A percentile compares a stretch with the other conserved stretches of the same genome.
Conservation (phyloP, 768 basidiomycete genomes). For the Termitomyces sp. region DNA sequence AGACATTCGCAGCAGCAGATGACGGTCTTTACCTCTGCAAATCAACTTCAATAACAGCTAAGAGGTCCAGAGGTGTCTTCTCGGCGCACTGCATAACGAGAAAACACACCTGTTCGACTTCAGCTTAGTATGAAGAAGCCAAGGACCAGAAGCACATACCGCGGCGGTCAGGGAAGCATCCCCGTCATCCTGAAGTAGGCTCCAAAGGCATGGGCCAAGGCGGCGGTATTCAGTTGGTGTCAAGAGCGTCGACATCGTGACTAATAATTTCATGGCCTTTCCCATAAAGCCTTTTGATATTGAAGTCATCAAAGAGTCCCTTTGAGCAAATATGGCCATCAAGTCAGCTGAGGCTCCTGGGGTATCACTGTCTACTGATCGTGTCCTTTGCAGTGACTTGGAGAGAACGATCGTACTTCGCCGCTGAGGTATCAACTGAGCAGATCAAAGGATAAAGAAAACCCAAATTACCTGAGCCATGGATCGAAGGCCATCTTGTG, state of each 20-base stretch:
- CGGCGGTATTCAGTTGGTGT: conserved; percentile 43
- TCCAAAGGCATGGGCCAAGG: conserved; percentile 59
- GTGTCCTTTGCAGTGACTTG: conserved; percentile 19
- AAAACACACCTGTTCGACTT: conserved; percentile 48
- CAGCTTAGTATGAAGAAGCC: not conserved
- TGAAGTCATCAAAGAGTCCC: conserved; percentile 37
- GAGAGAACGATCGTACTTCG: conserved; percentile 40
- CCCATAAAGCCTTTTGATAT: conserved; percentile 41
- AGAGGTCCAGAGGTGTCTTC: conserved; percentile 46
- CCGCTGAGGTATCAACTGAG: conserved; percentile 27
- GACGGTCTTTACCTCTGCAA: conserved; percentile 43
- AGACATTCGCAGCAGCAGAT: not conserved
- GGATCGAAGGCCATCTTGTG: conserved; percentile 41
- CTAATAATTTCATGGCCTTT: conserved; percentile 57
- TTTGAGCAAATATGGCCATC: conserved; percentile 31
- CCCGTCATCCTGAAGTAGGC: conserved; percentile 40
- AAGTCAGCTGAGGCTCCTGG: conserved; percentile 25
- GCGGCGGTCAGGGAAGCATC: conserved; percentile 43
- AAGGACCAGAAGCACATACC: conserved; percentile 32
- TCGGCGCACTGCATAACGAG: conserved; percentile 74
- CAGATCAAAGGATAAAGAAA: conserved; percentile 11
- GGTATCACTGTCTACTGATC: conserved; percentile 11
- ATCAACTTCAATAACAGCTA: conserved; percentile 50
- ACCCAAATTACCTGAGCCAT: conserved; percentile 37
- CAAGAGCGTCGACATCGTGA: conserved; percentile 56